Evolutionary conservation across 208 protist species (phyloP).

Genomic region (Trypanosoma rangeli): DNA sequence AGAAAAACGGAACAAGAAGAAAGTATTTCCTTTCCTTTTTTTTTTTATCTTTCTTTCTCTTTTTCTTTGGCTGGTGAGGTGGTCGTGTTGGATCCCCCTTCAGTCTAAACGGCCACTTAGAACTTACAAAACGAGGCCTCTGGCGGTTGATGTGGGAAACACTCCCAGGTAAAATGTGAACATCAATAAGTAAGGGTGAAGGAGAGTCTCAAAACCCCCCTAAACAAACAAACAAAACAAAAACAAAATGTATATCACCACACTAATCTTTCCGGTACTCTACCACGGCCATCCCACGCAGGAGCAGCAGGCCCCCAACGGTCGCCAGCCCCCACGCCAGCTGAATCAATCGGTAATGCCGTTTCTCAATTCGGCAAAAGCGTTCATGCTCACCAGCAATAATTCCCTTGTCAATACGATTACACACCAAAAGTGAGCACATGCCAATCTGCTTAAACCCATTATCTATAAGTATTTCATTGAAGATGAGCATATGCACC

Average conservation of each 20-base stretch:
- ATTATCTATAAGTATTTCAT: constrained; percentile 86
- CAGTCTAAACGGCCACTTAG: too few relatives aligned
- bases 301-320: constrained; percentile 26
- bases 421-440: constrained; percentile 66
- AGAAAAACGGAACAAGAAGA: too few relatives aligned
- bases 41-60: too few relatives aligned
- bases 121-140: too few relatives aligned
- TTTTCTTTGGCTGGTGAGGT: too few relatives aligned
- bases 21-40: too few relatives aligned
- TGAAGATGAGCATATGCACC: constrained; percentile 83
- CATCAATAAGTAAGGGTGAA: constrained; percentile 1
- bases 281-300: constrained; percentile 39
- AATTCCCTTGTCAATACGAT: constrained; percentile 60
- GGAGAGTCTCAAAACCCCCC: too few relatives aligned
- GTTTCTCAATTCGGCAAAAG: constrained; percentile 45
- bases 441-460: constrained; percentile 69
- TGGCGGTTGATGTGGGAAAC: too few relatives aligned
- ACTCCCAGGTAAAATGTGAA: background rate
- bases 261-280: constrained; percentile 34
- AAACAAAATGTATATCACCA: constrained; percentile 4
- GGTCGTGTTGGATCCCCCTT: too few relatives aligned
- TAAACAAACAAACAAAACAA: too few relatives aligned
- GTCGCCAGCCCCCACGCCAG: constrained; percentile 30
- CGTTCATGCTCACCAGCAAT: constrained; percentile 70
- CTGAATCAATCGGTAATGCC: constrained; percentile 24